Conservation (phyloP, 2,329 filamentous ascomycete genomes). For the Cladosporium sp. region DNA sequence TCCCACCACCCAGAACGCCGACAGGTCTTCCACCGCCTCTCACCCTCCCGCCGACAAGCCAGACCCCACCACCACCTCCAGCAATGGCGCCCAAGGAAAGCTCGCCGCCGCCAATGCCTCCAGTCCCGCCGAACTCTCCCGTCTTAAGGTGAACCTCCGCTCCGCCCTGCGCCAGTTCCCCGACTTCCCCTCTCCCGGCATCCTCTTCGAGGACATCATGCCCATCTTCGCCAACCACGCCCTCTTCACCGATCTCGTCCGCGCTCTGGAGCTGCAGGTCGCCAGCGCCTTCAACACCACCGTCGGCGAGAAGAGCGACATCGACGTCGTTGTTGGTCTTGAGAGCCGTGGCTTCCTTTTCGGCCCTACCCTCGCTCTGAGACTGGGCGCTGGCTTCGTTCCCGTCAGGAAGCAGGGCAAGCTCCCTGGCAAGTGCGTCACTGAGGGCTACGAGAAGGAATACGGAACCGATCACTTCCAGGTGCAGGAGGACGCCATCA, state of each 20-base stretch:
- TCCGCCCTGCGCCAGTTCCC: constrained; percentile 75
- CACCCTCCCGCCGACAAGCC: constrained; percentile 29
- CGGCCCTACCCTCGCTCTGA: constrained; percentile 80
- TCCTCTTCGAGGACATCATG: constrained; percentile 97
- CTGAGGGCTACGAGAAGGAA: constrained; percentile 87
- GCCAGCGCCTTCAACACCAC: constrained; percentile 50
- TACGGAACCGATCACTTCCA: constrained; percentile 95
- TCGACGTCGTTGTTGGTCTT: constrained; percentile 84
- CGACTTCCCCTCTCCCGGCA: constrained; percentile 87
- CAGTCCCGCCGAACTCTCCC: constrained; percentile 48
- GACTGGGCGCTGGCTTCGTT: constrained; percentile 79
- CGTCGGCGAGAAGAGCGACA: constrained; percentile 33
- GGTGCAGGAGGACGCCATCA: constrained; percentile 84
- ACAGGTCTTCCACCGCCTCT: constrained; percentile 29
- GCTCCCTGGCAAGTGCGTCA: constrained; percentile 82
- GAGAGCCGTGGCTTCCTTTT: constrained; percentile 96
- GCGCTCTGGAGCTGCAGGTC: constrained; percentile 80
- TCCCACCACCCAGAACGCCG: constrained; percentile 22
- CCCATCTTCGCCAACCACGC: constrained; percentile 79
- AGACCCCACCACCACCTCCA: constrained; percentile 29
- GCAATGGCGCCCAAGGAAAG: constrained; percentile 44
- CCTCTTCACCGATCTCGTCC: constrained; percentile 71
- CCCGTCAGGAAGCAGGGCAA: constrained; percentile 95
- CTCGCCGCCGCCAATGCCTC: constrained; percentile 45
- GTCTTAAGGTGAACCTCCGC: constrained; percentile 64